Evolutionary conservation across 495 filamentous ascomycete species (phyloP).

Genomic region (Xanthoparmelia taractica): DNA sequence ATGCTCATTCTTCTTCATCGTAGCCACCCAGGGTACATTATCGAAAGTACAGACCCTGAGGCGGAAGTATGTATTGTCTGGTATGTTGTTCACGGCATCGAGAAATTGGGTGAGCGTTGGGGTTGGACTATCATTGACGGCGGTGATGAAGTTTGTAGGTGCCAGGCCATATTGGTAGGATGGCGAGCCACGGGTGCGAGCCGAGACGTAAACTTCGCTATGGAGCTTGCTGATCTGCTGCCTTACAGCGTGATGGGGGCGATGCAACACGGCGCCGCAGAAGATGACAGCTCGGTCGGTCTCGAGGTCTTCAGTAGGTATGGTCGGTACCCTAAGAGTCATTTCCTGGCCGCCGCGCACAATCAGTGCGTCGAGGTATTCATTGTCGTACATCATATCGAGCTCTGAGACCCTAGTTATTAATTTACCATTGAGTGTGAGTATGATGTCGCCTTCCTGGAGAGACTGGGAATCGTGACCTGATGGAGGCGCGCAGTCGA

Average conservation of each 20-base stretch:
- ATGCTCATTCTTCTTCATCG: slow-evolving; percentile 99
- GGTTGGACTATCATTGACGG: slow-evolving; percentile 82
- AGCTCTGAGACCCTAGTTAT: slow-evolving; percentile 89
- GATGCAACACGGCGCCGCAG: slow-evolving; percentile 88
- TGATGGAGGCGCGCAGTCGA: slow-evolving; percentile 58
- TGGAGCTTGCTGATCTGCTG: slow-evolving; percentile 97
- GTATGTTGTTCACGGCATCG: slow-evolving; percentile 70
- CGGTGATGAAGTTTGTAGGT: slow-evolving; percentile 94
- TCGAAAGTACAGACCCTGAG: slow-evolving; percentile 93
- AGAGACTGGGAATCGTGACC: slow-evolving; percentile 44
- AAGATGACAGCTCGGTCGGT: slow-evolving; percentile 87
- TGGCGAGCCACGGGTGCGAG: slow-evolving; percentile 71
- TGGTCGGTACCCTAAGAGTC: slow-evolving; percentile 70
- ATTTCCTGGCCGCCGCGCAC: slow-evolving; percentile 81
- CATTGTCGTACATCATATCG: slow-evolving; percentile 92
- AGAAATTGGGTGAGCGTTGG: slow-evolving; percentile 74
- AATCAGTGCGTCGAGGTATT: slow-evolving; percentile 72
- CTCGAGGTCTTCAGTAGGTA: slow-evolving; percentile 82
- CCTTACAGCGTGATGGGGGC: slow-evolving; percentile 89
- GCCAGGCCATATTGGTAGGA: slow-evolving; percentile 88
- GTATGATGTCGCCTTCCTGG: slow-evolving; percentile 85
- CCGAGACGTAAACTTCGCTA: slow-evolving; percentile 93
- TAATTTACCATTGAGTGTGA: slow-evolving; percentile 82
- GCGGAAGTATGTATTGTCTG: slow-evolving; percentile 95
- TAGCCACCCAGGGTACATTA: slow-evolving; percentile 93